Base-by-base conservation (phyloP, 768 basidiomycete genomes). In the Leccinum aurantiacum region DNA sequence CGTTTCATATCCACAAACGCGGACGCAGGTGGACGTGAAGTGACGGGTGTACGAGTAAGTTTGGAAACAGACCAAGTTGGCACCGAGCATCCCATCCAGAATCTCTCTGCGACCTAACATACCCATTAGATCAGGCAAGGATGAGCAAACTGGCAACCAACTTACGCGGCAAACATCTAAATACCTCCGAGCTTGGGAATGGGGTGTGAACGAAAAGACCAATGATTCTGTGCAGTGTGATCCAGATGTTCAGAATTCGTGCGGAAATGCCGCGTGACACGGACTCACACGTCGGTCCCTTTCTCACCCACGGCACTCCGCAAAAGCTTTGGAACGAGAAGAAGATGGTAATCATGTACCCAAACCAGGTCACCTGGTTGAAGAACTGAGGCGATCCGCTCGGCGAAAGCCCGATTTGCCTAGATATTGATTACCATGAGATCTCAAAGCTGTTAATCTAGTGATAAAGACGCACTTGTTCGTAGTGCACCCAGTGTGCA, bases 171-270 rank as follows among this genome's bases (percentile, higher is more conserved):
- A 97, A 77, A 74, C 92, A 96, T 57, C 95, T 81, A 81, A 98
- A 99, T 64, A 98, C 90, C 70, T 99, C 96, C 62, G 90, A 92
- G 71, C 89, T 92, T 5, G 96, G 96, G 88, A 98, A 98, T 13
- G 96, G 95, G 1, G 96, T 98, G 76, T 99, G 96, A 49, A 98
- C 90, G 76, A 98, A 99, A 61, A 99, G 84, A 4, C 95, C 96
- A 46, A 96, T 79, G 61, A 88, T 84, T 17, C 71, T 72, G 50
- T 11, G 53, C 24, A 27, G 29, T n/a, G 6, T 47, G 27, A 37
- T n/a, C n/a, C 17, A 9, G n/a, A 29, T 1, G 0, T 17, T 69
- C 22, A 67, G 47, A 19, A 46, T 29, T 13, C 0, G 38, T 53
- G 6, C 4, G 22, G 1, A 2, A 3, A 53, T 11, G 33, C 2